These are phyloP conservation scores for Lanmaoa rubissima DNA, from an alignment of 768 basidiomycete species.

Conservation along the genomic window DNA sequence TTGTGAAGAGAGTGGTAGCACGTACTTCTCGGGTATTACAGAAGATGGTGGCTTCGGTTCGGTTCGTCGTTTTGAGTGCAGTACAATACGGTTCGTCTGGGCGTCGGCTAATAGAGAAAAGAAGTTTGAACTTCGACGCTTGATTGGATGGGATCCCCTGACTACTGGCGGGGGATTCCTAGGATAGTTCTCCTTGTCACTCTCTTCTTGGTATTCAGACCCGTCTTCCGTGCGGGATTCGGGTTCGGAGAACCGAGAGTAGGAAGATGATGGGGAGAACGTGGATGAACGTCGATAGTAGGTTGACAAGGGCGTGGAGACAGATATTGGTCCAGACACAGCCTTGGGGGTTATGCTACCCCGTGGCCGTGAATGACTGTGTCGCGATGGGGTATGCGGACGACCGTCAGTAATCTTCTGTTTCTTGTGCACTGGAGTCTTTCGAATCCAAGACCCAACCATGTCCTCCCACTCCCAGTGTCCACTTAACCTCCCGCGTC, in stretches of 20 bases:
- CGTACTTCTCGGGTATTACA: slow-evolving; percentile 18
- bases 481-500: slow-evolving; percentile 20
- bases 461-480: slow-evolving; percentile 51
- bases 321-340: not conserved
- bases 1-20: slow-evolving; percentile 6
- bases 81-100: slow-evolving; percentile 33
- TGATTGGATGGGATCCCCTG: slow-evolving; percentile 11
- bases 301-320: not conserved
- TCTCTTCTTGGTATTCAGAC: slow-evolving; percentile 23
- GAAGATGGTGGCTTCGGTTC: slow-evolving; percentile 1
- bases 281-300: not conserved
- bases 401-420: slow-evolving; percentile 9
- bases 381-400: not conserved
- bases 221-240: slow-evolving; percentile 19
- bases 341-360: not conserved
- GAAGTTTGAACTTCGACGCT: slow-evolving; percentile 33
- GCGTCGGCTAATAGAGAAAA: slow-evolving; percentile 42
- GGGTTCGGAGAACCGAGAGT: slow-evolving; percentile 9
- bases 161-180: slow-evolving; percentile 3
- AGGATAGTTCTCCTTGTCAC: slow-evolving; percentile 21
- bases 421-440: slow-evolving; percentile 33
- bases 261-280: slow-evolving; percentile 11
- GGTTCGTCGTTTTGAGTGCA: slow-evolving; percentile 28
- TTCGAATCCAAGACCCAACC: slow-evolving; percentile 45
- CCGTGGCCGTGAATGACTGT: not conserved